phyloP scores from a whole-genome alignment of 352 stramenopile species.

The Nannochloropsis limnetica region DNA sequence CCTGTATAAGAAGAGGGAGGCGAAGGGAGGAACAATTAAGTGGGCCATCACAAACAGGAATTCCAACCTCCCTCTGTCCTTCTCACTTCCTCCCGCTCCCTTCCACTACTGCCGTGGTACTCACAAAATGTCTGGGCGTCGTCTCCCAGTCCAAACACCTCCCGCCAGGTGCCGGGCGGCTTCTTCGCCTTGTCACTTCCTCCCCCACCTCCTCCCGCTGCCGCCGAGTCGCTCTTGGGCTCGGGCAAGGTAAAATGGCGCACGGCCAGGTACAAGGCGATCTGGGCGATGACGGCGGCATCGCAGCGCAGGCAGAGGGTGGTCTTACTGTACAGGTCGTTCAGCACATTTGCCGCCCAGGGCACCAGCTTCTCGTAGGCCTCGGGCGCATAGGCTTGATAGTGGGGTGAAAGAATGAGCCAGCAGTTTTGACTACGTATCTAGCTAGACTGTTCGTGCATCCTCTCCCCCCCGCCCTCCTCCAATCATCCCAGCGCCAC shows the following conservation, averaged over 20 bases:
- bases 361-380: constrained; percentile 15
- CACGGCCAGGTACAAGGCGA: constrained; percentile 31
- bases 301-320: constrained; percentile 25
- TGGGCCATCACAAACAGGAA: not conserved
- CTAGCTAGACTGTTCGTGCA: not conserved
- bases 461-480: not conserved
- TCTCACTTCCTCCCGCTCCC: not conserved
- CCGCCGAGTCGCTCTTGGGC: not conserved
- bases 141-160: not conserved
- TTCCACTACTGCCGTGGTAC: not conserved
- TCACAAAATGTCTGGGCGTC: constrained; percentile 28
- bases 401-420: not conserved
- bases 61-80: not conserved
- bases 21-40: not conserved
- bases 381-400: not conserved
- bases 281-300: constrained; percentile 18
- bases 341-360: not conserved
- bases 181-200: not conserved
- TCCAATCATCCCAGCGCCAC: not conserved
- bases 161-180: not conserved
- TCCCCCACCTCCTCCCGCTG: not conserved
- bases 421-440: no score
- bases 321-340: constrained; percentile 30
- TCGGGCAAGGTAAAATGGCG: constrained; percentile 10
- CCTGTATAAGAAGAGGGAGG: not conserved